Evolutionary conservation across 768 basidiomycete species (phyloP).

Genomic region (Nidularia sp.): DNA sequence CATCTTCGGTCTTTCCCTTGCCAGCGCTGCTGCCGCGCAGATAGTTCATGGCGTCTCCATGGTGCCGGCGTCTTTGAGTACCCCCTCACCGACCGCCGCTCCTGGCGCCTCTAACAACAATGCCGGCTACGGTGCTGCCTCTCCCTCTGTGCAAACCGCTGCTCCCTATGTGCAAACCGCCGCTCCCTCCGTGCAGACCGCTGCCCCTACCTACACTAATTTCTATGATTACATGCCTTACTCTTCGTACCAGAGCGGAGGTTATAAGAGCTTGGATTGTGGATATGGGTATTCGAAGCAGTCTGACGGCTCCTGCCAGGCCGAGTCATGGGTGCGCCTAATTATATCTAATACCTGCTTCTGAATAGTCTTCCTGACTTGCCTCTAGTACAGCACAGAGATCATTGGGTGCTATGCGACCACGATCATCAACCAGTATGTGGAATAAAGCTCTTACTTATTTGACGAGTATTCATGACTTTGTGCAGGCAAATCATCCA

Average conservation of each 20-base stretch:
- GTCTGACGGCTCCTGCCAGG: slow-evolving; percentile 49
- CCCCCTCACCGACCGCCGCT: slow-evolving; percentile 8
- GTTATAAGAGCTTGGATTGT: slow-evolving; percentile 63
- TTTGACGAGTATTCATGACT: background rate
- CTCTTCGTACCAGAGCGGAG: slow-evolving; percentile 53
- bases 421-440: slow-evolving; percentile 50
- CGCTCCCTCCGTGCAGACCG: slow-evolving; percentile 29
- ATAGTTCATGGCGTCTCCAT: slow-evolving; percentile 42
- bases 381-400: slow-evolving; percentile 28
- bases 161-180: slow-evolving; percentile 10
- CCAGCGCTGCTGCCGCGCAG: slow-evolving; percentile 54
- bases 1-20: slow-evolving; percentile 54
- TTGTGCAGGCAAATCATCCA: background rate
- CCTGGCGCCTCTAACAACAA: slow-evolving; percentile 13
- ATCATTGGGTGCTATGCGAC: slow-evolving; percentile 58
- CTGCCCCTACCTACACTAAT: slow-evolving; percentile 27
- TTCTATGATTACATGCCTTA: slow-evolving; percentile 55
- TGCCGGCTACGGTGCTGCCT: slow-evolving; percentile 6
- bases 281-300: slow-evolving; percentile 66
- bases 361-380: no score
- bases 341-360: slow-evolving; percentile 2
- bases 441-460: background rate
- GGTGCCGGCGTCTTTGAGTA: slow-evolving; percentile 24
- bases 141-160: slow-evolving; percentile 15
- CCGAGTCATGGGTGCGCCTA: slow-evolving; percentile 53